Base-by-base conservation (phyloP, 1,284 basidiomycete species). In the Stygiomarasmius scandens region DNA sequence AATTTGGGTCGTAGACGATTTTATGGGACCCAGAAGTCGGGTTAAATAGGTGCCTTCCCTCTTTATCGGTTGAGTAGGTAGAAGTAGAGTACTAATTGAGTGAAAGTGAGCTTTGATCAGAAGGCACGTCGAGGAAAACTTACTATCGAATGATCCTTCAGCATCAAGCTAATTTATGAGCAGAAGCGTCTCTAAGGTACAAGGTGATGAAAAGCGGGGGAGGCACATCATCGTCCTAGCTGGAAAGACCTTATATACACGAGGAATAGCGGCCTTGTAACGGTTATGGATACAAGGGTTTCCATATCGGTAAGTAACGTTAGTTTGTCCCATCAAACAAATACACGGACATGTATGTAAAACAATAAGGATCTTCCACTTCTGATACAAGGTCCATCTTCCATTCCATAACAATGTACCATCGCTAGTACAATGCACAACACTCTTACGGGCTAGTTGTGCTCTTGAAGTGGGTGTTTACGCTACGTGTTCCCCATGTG, bases 1-100 rank as follows among this genome's bases (percentile, higher is more conserved):
- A 74, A 25, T 77, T 72, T 23, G 74, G 70, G 14, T 75, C 73
- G 59, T 86, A 87, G 68, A 82, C 82, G 47, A 87, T 72, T 71
- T 83, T 85, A 56, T 81, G 78, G 0, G 77, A 78, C 43, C 85
- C 84, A 41, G 64, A 62, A 16, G 64, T 55, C 10, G 59, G 53
- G 20, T 36, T 48, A n/a, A 44, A 27, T 16, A 60, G 49, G 29
- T 44, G 43, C 34, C 27, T 63, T 49, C 64, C 66, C n/a, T 69
- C 65, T 61, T 72, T 72, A 55, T 53, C 52, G 43, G 74, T 70
- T 46, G 66, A 64, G n/a, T 68, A 70, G 55, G 67, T 69, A 32
- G 52, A 59, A 34, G 59, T 38, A 41, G 53, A 55, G 38, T 52
- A 49, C 47, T 57, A n/a, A 23, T 22, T 22, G 34, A 5, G 14